phyloP scores from a whole-genome alignment of 1,284 basidiomycete genomes.

The Melampsora larici-populina region DNA sequence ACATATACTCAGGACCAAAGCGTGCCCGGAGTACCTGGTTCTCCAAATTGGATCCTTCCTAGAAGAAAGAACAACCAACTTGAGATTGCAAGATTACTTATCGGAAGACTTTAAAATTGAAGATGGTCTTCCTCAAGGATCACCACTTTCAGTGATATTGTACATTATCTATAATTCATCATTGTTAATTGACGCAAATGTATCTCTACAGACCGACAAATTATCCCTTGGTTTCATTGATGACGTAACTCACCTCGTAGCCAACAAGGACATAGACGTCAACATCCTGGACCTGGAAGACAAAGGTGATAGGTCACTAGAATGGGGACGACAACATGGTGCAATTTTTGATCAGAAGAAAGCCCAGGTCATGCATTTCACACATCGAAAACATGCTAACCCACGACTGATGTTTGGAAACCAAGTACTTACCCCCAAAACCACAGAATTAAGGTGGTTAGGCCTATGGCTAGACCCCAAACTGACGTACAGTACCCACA shows the following conservation, averaged over 20 bases:
- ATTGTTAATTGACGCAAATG: background rate
- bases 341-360: slow-evolving; percentile 13
- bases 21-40: background rate
- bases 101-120: background rate
- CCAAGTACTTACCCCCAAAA: background rate
- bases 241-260: slow-evolving; percentile 14
- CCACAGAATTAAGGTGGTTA: slow-evolving; percentile 20
- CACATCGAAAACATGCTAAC: background rate
- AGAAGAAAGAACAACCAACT: background rate
- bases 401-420: background rate
- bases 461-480: background rate
- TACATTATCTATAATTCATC: slow-evolving; percentile 4
- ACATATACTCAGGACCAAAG: background rate
- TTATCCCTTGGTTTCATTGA: slow-evolving; percentile 10
- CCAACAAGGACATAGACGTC: background rate
- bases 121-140: slow-evolving; percentile 11
- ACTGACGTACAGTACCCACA: background rate
- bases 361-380: background rate
- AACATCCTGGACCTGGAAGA: background rate
- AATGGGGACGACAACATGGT: slow-evolving; percentile 4
- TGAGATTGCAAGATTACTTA: background rate
- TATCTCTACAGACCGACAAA: background rate
- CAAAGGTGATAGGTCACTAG: background rate
- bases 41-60: background rate
- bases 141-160: background rate